Evolutionary conservation across 129 eudicot genomes (phyloP), one percentile per base, ranked within the genome.

Genomic region (Arctium minus): DNA sequence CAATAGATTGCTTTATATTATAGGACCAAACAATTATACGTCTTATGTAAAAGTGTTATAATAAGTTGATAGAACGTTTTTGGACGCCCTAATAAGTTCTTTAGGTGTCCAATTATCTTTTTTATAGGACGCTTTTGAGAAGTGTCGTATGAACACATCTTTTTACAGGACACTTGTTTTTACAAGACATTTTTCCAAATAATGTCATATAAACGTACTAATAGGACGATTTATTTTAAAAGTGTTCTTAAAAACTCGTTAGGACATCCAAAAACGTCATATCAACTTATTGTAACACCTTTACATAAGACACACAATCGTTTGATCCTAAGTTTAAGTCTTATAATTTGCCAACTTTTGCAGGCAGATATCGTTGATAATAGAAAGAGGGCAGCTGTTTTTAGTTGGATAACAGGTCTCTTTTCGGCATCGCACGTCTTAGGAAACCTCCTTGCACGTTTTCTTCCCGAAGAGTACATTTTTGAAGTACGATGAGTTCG

Each of bases 361-460:
- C 84, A 95, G 97, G 99, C 99, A 53, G 97, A 95, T 90, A 87
- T 93, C 39, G 83, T 93, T 31, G 94, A 95, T 83, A 88, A 78
- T 36, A 86, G 91, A 76, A 89, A 84, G 32, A 88, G 97, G 80
- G 92, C 96, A 72, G 91, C 97, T 64, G 94, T 86, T 80, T 89
- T 92, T 79, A 90, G 97, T 80, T 95, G 97, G 99, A 91, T 93
- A 77, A 91, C 97, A 8, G 97, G 99, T 76, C 87, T 95, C 62
- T 95, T 91, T 86, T 95, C 99, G 74, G 91, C 88, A 65, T 95
- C 99, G 8, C 99, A 92, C 85, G 99, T 95, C 2, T 17, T 95
- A 64, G 97, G 92, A 73, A 95, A 95, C 84, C 73, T 90, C 76
- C 87, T 95, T 38, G 99, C 97, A 8, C 97, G 97, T 79, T 92